phyloP scores from a whole-genome alignment of 352 stramenopile genomes.

The Phytophthora ramorum region DNA sequence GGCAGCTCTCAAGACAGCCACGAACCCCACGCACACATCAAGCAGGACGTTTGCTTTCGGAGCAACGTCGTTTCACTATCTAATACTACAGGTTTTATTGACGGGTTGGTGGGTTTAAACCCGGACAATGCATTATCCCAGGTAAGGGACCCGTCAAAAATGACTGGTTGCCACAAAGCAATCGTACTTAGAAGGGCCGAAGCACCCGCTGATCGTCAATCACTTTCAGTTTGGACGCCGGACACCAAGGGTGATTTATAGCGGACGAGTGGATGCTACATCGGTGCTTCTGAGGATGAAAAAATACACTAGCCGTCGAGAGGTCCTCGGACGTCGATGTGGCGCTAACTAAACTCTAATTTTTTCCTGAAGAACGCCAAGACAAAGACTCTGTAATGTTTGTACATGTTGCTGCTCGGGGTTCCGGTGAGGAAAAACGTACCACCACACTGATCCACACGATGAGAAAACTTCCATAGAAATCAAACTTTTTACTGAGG shows the following conservation, averaged over 20 bases:
- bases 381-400: not conserved
- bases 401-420: conserved; percentile 12
- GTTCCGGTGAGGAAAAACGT: conserved; percentile 69
- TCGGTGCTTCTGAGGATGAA: conserved; percentile 69
- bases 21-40: no score
- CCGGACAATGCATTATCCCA: conserved; percentile 5
- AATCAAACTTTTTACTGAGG: conserved; percentile 67
- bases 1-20: not conserved
- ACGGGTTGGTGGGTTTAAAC: conserved; percentile 14
- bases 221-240: conserved; percentile 27
- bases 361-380: conserved; percentile 82
- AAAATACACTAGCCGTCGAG: conserved; percentile 70
- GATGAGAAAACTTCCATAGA: conserved; percentile 81
- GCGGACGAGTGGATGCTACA: not conserved
- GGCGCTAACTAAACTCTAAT: conserved; percentile 82
- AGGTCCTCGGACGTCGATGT: conserved; percentile 42
- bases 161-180: conserved; percentile 18
- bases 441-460: conserved; percentile 80
- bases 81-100: not conserved
- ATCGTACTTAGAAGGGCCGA: no score
- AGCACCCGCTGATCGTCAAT: not conserved
- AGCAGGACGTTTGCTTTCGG: not conserved
- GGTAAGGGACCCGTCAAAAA: conserved; percentile 16
- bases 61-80: no score
- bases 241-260: not conserved